Percentiles rank a stretch among this genome's conserved stretches.
Evolutionary conservation across 2,329 filamentous ascomycete species (phyloP).

Genomic region (Teratosphaeria destructans): DNA sequence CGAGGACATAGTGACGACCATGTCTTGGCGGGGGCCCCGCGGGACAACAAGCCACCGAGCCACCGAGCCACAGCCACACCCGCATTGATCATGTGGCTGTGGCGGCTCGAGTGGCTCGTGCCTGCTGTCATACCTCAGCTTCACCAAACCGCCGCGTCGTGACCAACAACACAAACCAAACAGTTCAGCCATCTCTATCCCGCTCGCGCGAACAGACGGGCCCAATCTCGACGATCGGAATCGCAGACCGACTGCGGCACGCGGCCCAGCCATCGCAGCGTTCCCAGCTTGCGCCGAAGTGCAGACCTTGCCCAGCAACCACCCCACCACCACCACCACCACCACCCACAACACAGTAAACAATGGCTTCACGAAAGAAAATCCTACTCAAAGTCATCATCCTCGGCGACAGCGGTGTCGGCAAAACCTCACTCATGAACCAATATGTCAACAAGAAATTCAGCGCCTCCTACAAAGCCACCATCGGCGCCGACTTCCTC

Average conservation of each 20-base stretch:
- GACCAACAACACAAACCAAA: not conserved
- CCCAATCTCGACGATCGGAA: no score
- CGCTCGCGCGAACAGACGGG: not conserved
- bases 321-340: not conserved
- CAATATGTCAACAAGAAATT: constrained; percentile 99
- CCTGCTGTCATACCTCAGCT: not conserved
- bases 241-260: not conserved
- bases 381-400: constrained; percentile 71
- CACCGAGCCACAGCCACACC: not conserved
- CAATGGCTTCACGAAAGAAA: constrained; percentile 11
- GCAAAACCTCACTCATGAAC: constrained; percentile 99
- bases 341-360: not conserved
- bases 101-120: not conserved
- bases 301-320: not conserved
- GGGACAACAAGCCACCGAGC: no score
- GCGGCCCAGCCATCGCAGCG: not conserved
- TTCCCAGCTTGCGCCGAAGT: not conserved
- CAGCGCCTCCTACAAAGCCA: constrained; percentile 98
- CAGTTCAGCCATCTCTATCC: not conserved
- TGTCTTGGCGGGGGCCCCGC: not conserved
- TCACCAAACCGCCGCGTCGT: not conserved
- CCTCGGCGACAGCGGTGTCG: constrained; percentile 95
- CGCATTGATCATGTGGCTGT: not conserved
- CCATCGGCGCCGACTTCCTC: constrained; percentile 95
- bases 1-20: not conserved